Evolutionary conservation across 108 stramenopile genomes (phyloP), one percentile per base, ranked within the genome.

Genomic region (Discostella stelligeroides): DNA sequence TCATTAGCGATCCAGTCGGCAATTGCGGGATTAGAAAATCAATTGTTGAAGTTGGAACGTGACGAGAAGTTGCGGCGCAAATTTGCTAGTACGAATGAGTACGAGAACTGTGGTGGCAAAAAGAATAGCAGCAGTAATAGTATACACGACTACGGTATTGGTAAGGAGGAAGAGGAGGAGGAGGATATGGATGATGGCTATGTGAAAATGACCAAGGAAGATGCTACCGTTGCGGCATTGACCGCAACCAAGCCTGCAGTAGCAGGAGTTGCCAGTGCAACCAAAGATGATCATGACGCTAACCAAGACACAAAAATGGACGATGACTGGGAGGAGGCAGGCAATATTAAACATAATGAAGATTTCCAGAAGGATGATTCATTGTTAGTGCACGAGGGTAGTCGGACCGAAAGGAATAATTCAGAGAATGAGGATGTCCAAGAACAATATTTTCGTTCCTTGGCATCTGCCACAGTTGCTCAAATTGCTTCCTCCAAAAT

Each of bases 1-100:
- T 84, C 84, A 38, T 62, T 75, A 1, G 89, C 88, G 1, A 62
- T 92, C 21, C 55, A 80, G 28, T 84, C 83, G 2, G 92, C 92
- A 13, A n/a, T 92, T 18, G 64, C 75, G 4, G 87, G 77, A 12
- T 46, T 92, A 23, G 92, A 90, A 21, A 77, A 72, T 61, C 88
- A 92, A 68, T 34, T 75, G 47, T 59, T 63, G 39, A 72, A 81
- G 23, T 62, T 76, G 37, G 87, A 83, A 17, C 81, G 89, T 14
- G 92, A 92, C 53, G 86, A 77, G 43, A 84, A 84, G 37, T 63
- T 92, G 34, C 60, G 71, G 46, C 30, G 49, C 15, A 88, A 84
- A 49, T 92, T 90, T 64, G 41, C 75, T 28, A 61, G n/a, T n/a
- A n/a, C n/a, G n/a, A n/a, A n/a, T n/a, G n/a, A 21, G 37, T 43